phyloP scores from a whole-genome alignment of 202 grass and related monocot species.

The Hordeum pubiflorum region DNA sequence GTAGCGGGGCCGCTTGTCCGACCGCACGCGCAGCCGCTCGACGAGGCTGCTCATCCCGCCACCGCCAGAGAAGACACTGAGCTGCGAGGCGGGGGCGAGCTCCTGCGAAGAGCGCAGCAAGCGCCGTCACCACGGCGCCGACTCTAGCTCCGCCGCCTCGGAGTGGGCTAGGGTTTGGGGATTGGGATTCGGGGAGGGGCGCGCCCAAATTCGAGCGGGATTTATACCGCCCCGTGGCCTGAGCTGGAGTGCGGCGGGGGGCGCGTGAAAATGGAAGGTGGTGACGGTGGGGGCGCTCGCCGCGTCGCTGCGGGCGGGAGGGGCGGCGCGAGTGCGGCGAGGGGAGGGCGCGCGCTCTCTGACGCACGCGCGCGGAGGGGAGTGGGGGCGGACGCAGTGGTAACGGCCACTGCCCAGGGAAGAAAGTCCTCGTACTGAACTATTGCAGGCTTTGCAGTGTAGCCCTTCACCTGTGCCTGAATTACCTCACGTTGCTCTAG shows the following conservation, averaged over 20 bases:
- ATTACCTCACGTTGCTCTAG: not conserved
- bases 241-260: not conserved
- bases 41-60: conserved; percentile 83
- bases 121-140: not conserved
- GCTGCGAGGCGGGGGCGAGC: not conserved
- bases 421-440: not conserved
- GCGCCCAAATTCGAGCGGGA: not conserved
- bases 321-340: conserved; percentile 18
- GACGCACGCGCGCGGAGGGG: not conserved
- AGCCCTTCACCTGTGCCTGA: not conserved
- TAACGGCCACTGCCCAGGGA: conserved; percentile 42
- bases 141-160: not conserved
- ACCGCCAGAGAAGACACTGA: not conserved
- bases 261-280: conserved; percentile 18
- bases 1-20: conserved; percentile 86
- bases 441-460: not conserved
- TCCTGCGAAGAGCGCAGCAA: not conserved
- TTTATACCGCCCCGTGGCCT: not conserved
- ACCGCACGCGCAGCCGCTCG: conserved; percentile 90
- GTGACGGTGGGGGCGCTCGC: not conserved
- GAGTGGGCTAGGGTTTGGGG: conserved; percentile 41
- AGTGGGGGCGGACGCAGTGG: not conserved
- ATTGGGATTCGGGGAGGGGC: conserved; percentile 9
- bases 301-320: conserved; percentile 14
- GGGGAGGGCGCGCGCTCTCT: not conserved